phyloP scores from a whole-genome alignment of 164 flowering plant genomes.

The Hamamelis virginiana region DNA sequence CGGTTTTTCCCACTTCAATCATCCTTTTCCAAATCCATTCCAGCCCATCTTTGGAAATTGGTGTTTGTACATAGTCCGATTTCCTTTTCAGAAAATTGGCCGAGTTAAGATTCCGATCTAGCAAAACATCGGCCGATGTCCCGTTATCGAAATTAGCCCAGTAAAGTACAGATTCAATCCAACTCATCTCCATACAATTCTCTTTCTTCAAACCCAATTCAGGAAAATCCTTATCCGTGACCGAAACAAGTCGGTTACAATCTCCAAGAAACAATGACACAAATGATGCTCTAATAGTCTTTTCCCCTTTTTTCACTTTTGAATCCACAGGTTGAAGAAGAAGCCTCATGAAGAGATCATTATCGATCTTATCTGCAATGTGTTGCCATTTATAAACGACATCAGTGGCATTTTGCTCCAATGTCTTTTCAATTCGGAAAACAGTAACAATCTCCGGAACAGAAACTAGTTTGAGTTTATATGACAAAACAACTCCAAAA shows the following conservation, averaged over 20 bases:
- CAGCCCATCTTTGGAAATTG: background rate
- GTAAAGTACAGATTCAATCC: background rate
- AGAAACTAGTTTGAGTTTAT: background rate
- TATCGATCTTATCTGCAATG: background rate
- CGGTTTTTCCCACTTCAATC: background rate
- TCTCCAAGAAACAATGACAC: background rate
- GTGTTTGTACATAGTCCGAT: background rate
- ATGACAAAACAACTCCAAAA: slow-evolving; percentile 1
- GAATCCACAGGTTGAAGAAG: background rate
- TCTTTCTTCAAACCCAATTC: background rate
- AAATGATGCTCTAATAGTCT: background rate
- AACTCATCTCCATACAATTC: background rate
- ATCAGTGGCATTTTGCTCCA: background rate
- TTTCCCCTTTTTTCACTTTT: no score
- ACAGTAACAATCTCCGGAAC: background rate
- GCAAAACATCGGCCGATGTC: background rate
- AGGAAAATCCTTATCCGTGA: background rate
- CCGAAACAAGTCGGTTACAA: background rate
- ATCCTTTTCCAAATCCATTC: background rate
- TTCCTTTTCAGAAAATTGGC: background rate
- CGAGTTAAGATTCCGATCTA: background rate
- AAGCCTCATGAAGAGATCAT: background rate
- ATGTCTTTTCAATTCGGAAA: background rate
- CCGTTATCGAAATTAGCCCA: background rate
- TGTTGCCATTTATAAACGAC: background rate